These are phyloP conservation scores for Ensete glaucum DNA, from an alignment of 176 grass and related monocot species.

Conservation along the genomic window DNA sequence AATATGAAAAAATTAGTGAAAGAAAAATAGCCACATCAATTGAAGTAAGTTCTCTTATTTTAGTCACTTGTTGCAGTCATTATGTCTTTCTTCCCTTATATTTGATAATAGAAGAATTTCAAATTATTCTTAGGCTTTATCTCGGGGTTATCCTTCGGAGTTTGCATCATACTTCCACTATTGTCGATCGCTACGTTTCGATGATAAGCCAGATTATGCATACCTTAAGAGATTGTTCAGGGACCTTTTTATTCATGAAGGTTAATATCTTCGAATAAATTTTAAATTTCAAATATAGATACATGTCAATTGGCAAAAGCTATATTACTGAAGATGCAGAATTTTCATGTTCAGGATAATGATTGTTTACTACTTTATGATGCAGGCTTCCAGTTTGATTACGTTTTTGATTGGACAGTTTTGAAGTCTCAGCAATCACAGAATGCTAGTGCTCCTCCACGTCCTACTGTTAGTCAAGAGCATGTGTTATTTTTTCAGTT, in stretches of 20 bases:
- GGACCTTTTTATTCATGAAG: background rate
- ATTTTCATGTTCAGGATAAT: background rate
- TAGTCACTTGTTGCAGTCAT: background rate
- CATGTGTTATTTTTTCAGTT: background rate
- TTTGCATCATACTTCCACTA: slow-evolving; percentile 6
- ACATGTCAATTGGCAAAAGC: background rate
- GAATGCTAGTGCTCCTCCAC: background rate
- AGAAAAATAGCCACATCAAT: slow-evolving; percentile 4
- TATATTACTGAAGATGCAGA: background rate
- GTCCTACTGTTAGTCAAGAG: background rate
- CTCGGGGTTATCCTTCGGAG: slow-evolving; percentile 5
- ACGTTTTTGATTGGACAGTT: slow-evolving; percentile 5
- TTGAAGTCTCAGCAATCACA: slow-evolving; percentile 5
- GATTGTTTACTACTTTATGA: background rate
- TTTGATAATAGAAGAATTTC: background rate
- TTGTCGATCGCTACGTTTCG: background rate
- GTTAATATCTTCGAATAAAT: background rate
- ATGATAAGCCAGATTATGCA: slow-evolving; percentile 8
- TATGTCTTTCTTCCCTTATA: background rate
- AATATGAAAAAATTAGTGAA: slow-evolving; percentile 7
- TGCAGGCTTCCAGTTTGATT: slow-evolving; percentile 6
- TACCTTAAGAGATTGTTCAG: slow-evolving; percentile 5
- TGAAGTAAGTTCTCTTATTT: background rate
- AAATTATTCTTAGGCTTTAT: background rate
- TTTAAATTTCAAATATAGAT: background rate